phyloP scores from a whole-genome alignment of 2,329 filamentous ascomycete species.

The Fusarium sp. region DNA sequence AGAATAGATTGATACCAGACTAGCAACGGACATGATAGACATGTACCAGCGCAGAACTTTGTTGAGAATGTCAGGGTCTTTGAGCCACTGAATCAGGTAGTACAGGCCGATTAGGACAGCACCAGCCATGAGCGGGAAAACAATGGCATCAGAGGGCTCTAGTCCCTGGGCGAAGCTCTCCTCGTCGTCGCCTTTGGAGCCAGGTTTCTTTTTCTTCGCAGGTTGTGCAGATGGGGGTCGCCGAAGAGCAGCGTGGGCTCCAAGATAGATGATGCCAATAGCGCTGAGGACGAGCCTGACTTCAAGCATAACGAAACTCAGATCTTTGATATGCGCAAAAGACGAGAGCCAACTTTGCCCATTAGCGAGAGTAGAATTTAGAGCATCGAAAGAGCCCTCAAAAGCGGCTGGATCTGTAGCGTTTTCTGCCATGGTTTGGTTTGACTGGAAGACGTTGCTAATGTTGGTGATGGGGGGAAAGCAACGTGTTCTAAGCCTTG shows the following conservation, averaged over 20 bases:
- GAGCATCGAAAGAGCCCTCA: constrained; percentile 39
- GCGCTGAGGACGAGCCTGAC: constrained; percentile 67
- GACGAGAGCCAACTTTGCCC: constrained; percentile 36
- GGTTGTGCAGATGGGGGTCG: constrained; percentile 81
- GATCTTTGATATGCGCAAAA: constrained; percentile 45
- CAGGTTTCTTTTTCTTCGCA: constrained; percentile 55
- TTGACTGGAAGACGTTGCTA: neutral
- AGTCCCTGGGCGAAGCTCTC: constrained; percentile 61
- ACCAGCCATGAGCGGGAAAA: constrained; percentile 83
- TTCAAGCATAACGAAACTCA: constrained; percentile 56
- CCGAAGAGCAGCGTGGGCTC: constrained; percentile 84
- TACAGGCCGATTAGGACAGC: constrained; percentile 78
- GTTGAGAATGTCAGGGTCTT: constrained; percentile 83
- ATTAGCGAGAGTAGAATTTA: constrained; percentile 43
- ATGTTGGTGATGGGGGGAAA: neutral
- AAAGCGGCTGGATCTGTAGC: constrained; percentile 17
- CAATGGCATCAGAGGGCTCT: constrained; percentile 77
- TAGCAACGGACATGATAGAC: constrained; percentile 79
- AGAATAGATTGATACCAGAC: constrained; percentile 75
- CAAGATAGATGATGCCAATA: constrained; percentile 83
- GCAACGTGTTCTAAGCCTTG: constrained; percentile 36
- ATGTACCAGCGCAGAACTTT: constrained; percentile 86
- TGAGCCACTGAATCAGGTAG: constrained; percentile 86
- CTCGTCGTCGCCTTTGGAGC: constrained; percentile 57
- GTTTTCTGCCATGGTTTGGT: constrained; percentile 38